A percentile compares a stretch with the other conserved stretches of the same genome.
phyloP scores from a whole-genome alignment of 2,329 filamentous ascomycete genomes.

The Neoscytalidium dimidiatum region DNA sequence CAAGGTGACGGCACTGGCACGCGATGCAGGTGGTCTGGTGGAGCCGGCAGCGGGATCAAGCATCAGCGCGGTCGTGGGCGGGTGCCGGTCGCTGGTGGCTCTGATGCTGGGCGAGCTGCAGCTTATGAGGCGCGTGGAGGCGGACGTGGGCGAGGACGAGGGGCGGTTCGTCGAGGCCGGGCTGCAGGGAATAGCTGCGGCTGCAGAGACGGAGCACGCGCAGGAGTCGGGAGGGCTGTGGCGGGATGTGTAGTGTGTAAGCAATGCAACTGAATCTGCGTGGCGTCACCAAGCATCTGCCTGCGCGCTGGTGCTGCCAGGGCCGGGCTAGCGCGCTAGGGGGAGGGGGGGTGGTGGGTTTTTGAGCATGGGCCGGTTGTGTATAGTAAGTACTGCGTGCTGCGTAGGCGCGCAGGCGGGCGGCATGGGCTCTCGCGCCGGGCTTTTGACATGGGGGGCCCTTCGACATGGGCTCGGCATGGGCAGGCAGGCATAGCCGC shows the following conservation, averaged over 20 bases:
- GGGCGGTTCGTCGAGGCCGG: constrained; percentile 36
- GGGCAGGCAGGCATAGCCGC: too few species aligned
- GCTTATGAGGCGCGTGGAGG: constrained; percentile 36
- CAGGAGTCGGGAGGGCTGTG: not conserved
- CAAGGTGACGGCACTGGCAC: constrained; percentile 34
- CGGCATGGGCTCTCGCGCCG: too few species aligned
- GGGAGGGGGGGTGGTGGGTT: too few species aligned
- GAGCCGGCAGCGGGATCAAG: constrained; percentile 34
- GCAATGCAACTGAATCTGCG: constrained; percentile 8
- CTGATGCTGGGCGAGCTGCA: constrained; percentile 37
- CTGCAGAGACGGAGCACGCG: not conserved
- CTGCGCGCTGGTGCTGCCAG: not conserved
- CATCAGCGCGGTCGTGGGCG: constrained; percentile 32
- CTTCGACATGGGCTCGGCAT: too few species aligned
- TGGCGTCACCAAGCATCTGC: constrained; percentile 16
- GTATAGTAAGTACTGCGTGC: too few species aligned
- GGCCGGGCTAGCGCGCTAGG: not conserved
- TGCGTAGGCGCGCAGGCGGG: too few species aligned
- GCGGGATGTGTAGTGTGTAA: constrained; percentile 13
- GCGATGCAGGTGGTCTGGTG: constrained; percentile 34
- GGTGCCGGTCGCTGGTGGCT: constrained; percentile 32
- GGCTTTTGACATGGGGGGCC: too few species aligned
- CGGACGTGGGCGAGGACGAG: constrained; percentile 33
- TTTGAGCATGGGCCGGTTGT: not conserved
- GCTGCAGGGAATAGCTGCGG: constrained; percentile 2